Conservation (phyloP, 345 rosid species). For the Lepidium didymum region DNA sequence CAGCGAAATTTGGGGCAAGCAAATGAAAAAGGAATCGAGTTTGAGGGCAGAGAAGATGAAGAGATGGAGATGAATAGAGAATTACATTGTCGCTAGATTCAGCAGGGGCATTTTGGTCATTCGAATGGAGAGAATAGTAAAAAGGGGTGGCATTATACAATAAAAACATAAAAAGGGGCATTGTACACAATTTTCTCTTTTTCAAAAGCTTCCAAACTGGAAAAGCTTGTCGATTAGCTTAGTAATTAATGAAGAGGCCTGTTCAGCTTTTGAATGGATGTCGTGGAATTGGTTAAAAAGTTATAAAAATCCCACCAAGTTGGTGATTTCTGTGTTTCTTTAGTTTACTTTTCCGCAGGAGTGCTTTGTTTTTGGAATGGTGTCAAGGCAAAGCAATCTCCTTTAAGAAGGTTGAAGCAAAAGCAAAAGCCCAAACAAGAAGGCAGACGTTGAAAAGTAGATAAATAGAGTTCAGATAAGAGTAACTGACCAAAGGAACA, state of each 20-base stretch:
- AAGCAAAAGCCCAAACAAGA: background rate
- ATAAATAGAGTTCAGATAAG: background rate
- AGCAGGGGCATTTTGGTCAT: too few species aligned
- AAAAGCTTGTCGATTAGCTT: background rate
- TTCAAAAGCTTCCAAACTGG: too few species aligned
- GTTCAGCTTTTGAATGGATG: background rate
- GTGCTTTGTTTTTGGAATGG: conserved; percentile 11
- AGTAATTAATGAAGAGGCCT: background rate
- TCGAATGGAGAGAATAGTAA: too few species aligned
- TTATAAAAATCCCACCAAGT: background rate
- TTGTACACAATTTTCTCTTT: too few species aligned
- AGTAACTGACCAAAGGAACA: background rate
- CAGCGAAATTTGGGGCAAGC: too few species aligned
- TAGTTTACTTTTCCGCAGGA: background rate
- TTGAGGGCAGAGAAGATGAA: too few species aligned
- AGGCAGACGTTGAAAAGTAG: background rate
- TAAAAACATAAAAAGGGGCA: too few species aligned
- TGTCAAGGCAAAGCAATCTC: conserved; percentile 7
- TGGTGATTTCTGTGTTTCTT: background rate
- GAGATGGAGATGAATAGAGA: too few species aligned
- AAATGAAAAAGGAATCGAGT: too few species aligned
- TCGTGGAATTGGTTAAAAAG: background rate
- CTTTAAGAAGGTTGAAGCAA: conserved; percentile 15
- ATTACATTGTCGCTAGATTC: too few species aligned
- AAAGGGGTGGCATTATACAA: too few species aligned